These are phyloP conservation scores for Daedaleopsis sinensis DNA, from an alignment of 768 basidiomycete genomes.

Conservation along the genomic window DNA sequence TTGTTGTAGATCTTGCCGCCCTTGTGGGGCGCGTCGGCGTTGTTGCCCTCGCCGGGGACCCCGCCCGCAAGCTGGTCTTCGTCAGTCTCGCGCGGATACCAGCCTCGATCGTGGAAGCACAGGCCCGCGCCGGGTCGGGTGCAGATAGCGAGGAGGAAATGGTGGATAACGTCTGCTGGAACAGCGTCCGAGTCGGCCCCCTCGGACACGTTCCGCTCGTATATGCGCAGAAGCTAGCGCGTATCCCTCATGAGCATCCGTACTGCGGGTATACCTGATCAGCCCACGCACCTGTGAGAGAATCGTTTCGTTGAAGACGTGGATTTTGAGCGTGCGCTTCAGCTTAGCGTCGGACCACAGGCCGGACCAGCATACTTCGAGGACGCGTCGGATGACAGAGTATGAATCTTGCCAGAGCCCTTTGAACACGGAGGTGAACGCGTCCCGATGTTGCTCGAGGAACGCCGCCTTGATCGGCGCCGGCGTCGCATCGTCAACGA, in stretches of 20 bases:
- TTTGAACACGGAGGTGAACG: conserved; percentile 72
- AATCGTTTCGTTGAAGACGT: conserved; percentile 67
- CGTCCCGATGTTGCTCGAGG: conserved; percentile 70
- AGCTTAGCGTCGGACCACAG: conserved; percentile 77
- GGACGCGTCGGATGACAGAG: conserved; percentile 57
- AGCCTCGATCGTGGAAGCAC: conserved; percentile 88
- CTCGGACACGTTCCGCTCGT: conserved; percentile 60
- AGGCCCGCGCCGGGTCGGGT: conserved; percentile 81
- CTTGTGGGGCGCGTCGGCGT: conserved; percentile 32
- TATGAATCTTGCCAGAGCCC: conserved; percentile 70
- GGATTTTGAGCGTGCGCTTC: conserved; percentile 70
- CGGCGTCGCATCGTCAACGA: conserved; percentile 53
- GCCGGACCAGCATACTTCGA: conserved; percentile 77
- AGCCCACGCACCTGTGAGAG: conserved; percentile 56
- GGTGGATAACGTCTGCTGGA: conserved; percentile 81
- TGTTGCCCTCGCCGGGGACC: conserved; percentile 36
- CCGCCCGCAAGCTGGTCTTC: conserved; percentile 28
- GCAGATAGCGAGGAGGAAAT: conserved; percentile 85
- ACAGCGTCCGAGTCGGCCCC: conserved; percentile 52
- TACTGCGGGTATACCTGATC: background rate
- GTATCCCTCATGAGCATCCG: background rate
- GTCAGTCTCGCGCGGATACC: conserved; percentile 78
- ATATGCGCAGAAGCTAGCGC: conserved; percentile 69
- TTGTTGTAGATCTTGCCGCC: conserved; percentile 74
- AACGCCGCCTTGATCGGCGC: conserved; percentile 62